Conservation (phyloP, 2,329 filamentous ascomycete species). For the Aspergillus ochraceus region DNA sequence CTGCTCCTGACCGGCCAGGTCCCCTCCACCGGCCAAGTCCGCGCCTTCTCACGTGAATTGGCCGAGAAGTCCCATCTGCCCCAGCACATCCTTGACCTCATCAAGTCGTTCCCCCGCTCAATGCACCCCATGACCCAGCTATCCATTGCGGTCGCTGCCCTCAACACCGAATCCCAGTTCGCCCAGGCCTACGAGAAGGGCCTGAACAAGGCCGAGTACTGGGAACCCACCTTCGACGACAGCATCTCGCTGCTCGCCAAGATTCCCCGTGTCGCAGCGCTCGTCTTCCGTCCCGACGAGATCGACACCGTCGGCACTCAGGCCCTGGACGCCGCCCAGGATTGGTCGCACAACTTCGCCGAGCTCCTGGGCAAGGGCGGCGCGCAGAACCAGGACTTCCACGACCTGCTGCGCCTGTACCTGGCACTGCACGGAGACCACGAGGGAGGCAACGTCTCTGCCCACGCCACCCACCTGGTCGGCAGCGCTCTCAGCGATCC, state of each 20-base stretch:
- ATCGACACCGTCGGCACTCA: slow-evolving; percentile 71
- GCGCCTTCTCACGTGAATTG: slow-evolving; percentile 78
- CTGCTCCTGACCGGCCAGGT: slow-evolving; percentile 91
- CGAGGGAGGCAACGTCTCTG: slow-evolving; percentile 96
- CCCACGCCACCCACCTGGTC: slow-evolving; percentile 91
- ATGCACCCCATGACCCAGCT: slow-evolving; percentile 99
- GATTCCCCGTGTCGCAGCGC: slow-evolving; percentile 92
- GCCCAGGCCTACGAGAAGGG: slow-evolving; percentile 90
- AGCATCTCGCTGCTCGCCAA: slow-evolving; percentile 91
- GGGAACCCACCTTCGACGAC: slow-evolving; percentile 97
- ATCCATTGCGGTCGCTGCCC: slow-evolving; percentile 88
- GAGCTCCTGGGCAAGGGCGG: slow-evolving; percentile 91
- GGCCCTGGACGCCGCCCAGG: slow-evolving; percentile 77
- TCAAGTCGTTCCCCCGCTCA: slow-evolving; percentile 83
- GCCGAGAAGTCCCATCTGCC: slow-evolving; percentile 84
- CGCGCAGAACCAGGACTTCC: slow-evolving; percentile 71
- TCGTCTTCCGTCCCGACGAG: slow-evolving; percentile 91
- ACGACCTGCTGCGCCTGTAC: slow-evolving; percentile 90
- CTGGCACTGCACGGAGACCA: slow-evolving; percentile 96
- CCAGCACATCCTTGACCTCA: slow-evolving; percentile 78
- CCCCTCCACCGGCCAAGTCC: slow-evolving; percentile 77
- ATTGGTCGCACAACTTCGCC: slow-evolving; percentile 99
- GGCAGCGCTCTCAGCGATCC: slow-evolving; percentile 92
- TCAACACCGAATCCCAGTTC: slow-evolving; percentile 92
- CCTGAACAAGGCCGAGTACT: slow-evolving; percentile 94